Base-by-base conservation (phyloP, 768 basidiomycete species). In the Gautieria morchelliformis region DNA sequence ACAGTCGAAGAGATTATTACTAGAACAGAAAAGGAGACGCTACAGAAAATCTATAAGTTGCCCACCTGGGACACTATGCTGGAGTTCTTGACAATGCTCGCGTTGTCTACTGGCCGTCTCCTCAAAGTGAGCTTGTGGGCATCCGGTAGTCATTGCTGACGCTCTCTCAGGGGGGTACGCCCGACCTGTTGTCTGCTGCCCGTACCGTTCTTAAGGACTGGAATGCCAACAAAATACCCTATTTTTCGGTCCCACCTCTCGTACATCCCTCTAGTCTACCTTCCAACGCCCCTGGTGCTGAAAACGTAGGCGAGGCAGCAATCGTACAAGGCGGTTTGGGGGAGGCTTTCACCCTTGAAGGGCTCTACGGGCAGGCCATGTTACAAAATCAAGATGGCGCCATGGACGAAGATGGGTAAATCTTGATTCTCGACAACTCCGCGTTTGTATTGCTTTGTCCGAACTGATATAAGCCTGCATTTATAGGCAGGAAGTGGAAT, bases 151-250 rank as follows among this genome's bases (percentile, higher is more conserved):
- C 40, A 5, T 27, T 39, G 9, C 22, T 30, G 46, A 41, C 39
- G 30, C 49, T 47, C 19, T 15, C 20, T 4, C 61, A 90, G 87
- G 93, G 93, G 32, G 95, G 95, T 49, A 87, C 92, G 0, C 94
- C 95, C 1, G 93, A 97, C 68, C 69, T 94, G 33, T 81, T 85
- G 44, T 76, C 87, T 6, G 80, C 92, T 0, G 92, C 94, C 0
- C 84, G 90, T 33, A 82, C 86, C 14, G 78, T 97, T 22, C 70
- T 97, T 1, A 80, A 75, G 50, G 93, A 99, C 67, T 99, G 95
- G 94, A 97, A 97, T 64, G 83, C 90, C 58, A 93, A 96, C 68
- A 95, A 92, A 66, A 95, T 97, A 11, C 87, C 90, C 0, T 98
- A 90, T 71, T 89, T 78, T 72, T 89, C 92, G 4, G 67, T 74